Evolutionary conservation across 1,139 yeast species (phyloP).

Genomic region (Fermentozyma sake): DNA sequence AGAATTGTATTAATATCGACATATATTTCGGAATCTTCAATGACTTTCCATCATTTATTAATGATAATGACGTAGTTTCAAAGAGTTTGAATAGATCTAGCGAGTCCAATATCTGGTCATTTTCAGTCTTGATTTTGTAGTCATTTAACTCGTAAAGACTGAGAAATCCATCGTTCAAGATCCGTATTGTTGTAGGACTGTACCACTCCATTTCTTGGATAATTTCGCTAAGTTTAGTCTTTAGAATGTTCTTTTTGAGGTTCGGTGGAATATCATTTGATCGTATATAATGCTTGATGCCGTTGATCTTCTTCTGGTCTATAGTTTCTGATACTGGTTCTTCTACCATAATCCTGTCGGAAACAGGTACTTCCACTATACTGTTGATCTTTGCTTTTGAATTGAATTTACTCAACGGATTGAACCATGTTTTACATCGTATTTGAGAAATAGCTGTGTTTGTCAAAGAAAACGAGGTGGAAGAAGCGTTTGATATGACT

Average conservation of each 20-base stretch:
- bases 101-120: slow-evolving; percentile 5
- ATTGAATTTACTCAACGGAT: slow-evolving; percentile 18
- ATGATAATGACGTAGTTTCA: slow-evolving; percentile 14
- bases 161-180: slow-evolving; percentile 18
- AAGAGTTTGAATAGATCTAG: slow-evolving; percentile 15
- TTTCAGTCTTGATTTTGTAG: too few relatives aligned
- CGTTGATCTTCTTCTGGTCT: slow-evolving; percentile 2
- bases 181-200: slow-evolving; percentile 11
- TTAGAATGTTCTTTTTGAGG: slow-evolving; percentile 17
- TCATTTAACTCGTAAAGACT: slow-evolving; percentile 15
- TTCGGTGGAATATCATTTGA: slow-evolving; percentile 23
- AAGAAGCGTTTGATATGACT: too few relatives aligned
- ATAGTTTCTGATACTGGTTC: too few relatives aligned
- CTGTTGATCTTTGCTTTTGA: too few relatives aligned
- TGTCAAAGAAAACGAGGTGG: too few relatives aligned
- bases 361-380: too few relatives aligned
- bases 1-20: slow-evolving; percentile 19
- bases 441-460: too few relatives aligned
- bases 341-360: slow-evolving; percentile 2
- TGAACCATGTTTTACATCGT: too few relatives aligned
- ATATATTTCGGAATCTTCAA: slow-evolving; percentile 22
- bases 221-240: slow-evolving; percentile 17
- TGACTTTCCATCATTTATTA: slow-evolving; percentile 4
- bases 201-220: slow-evolving; percentile 7
- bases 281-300: slow-evolving; percentile 23